Base-by-base conservation (phyloP, 2,329 filamentous ascomycete genomes). In the Microsporum canis region DNA sequence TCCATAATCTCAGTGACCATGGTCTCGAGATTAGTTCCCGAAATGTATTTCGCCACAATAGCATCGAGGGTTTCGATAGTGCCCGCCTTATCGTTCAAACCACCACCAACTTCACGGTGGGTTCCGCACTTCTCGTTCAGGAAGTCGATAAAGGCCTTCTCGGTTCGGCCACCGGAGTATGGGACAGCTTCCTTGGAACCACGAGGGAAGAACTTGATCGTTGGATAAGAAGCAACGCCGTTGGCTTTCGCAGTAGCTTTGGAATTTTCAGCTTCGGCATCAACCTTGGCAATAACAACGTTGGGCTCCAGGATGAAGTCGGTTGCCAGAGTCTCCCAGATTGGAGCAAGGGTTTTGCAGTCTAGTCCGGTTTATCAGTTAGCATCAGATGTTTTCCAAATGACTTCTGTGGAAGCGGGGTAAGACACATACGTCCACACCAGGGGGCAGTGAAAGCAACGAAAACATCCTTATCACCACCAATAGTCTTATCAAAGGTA, bases 401-500 rank as follows among this genome's bases (percentile, higher is more conserved):
- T 29, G 6, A 10, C 23, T 39, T 29, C 34, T 4, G n/a, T 59
- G 8, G 14, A 23, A 36, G 33, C 7, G 33, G 59, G 61, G 58
- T 56, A 62, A 33, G 39, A 23, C 67, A 88, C 91, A 77, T 84
- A 97, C 94, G 92, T 75, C 92, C 92, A 77, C 94, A 99, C 94
- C 92, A 97, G 59, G 94, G 91, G 59, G 94, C 92, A 68, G 95
- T 99, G 76, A 99, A 99, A 53, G 95, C 91, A 72, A 99, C 91
- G 60, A 99, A 76, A 23, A 95, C 89, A 75, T 95, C 82, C 82
- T 95, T 91, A 65, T 95, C 89, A 58, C 85, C 81, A 65, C 92
- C 92, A 78, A 96, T 80, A 63, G 83, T 79, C 72, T 86, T 79
- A 75, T 85, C 84, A 77, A 97, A 97, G 62, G 84, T 84, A 67